These are phyloP conservation scores for Eimeria mitis DNA, from an alignment of 169 alveolate species.

Conservation along the genomic window DNA sequence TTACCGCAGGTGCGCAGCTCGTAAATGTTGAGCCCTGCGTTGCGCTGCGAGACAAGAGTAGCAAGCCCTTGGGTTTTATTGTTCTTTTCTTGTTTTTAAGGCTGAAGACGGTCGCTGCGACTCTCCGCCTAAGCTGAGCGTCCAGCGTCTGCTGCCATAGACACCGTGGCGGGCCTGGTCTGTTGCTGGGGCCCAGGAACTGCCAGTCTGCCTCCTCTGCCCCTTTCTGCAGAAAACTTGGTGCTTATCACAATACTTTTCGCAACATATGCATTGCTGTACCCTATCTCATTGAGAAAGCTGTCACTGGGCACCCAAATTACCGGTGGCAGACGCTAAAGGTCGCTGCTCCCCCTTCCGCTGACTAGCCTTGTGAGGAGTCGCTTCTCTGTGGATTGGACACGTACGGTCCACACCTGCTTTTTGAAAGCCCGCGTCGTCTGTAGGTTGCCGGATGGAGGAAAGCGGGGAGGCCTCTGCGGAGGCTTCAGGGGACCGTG, in stretches of 20 bases:
- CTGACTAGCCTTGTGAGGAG: background rate
- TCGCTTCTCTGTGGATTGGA: background rate
- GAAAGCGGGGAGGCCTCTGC: conserved; percentile 74
- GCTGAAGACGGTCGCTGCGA: background rate
- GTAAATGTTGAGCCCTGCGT: background rate
- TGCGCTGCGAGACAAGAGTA: conserved; percentile 18
- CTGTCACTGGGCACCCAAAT: background rate
- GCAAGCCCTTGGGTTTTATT: conserved; percentile 40
- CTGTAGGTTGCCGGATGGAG: conserved; percentile 60
- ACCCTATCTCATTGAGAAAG: background rate
- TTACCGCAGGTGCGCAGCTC: conserved; percentile 67
- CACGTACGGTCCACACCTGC: background rate
- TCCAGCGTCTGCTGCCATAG: conserved; percentile 14
- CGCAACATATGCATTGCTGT: background rate
- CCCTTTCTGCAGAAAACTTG: background rate
- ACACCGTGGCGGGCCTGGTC: conserved; percentile 36
- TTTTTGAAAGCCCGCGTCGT: background rate
- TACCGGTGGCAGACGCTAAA: background rate
- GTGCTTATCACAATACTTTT: background rate
- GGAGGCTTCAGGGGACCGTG: conserved; percentile 71
- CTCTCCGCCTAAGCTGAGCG: background rate
- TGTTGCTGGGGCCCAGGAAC: conserved; percentile 11
- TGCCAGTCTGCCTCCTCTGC: background rate
- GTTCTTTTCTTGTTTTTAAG: background rate
- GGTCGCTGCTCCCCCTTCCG: background rate